These are phyloP conservation scores for Colletotrichum euphorbiae DNA, from an alignment of 2,329 filamentous ascomycete species.

Conservation along the genomic window DNA sequence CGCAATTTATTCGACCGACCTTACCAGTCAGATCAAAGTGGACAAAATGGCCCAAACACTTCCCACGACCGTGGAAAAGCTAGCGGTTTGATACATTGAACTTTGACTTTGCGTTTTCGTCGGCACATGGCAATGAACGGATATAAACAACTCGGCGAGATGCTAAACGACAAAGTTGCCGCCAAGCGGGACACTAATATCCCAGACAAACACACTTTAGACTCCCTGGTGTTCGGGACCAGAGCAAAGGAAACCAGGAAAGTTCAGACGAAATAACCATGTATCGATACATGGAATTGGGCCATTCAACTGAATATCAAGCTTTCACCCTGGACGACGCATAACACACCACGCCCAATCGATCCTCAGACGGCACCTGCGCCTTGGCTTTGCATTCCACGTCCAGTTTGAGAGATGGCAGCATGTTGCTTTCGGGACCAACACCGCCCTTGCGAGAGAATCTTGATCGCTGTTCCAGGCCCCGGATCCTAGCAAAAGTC, in stretches of 20 bases:
- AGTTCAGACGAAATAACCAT: conserved; percentile 22
- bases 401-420: background rate
- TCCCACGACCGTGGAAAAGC: background rate
- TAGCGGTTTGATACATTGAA: background rate
- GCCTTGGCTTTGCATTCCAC: conserved; percentile 2
- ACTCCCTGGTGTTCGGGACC: conserved; percentile 1
- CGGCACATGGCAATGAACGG: background rate
- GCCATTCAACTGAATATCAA: conserved; percentile 11
- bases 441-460: background rate
- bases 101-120: background rate
- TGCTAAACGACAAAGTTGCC: background rate
- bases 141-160: background rate
- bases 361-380: conserved; percentile 36
- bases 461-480: background rate
- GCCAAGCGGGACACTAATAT: background rate
- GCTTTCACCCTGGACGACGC: conserved; percentile 18
- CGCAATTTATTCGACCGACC: too few species aligned
- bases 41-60: background rate
- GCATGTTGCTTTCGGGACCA: conserved; percentile 4
- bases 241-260: conserved; percentile 1
- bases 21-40: background rate
- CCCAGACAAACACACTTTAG: conserved; percentile 10
- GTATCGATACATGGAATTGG: conserved; percentile 21
- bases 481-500: conserved; percentile 12
- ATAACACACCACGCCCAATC: conserved; percentile 20